These are phyloP conservation scores for Polytrichum formosum DNA, from an alignment of 225 moss, liverwort and hornwort genomes.

Conservation along the genomic window DNA sequence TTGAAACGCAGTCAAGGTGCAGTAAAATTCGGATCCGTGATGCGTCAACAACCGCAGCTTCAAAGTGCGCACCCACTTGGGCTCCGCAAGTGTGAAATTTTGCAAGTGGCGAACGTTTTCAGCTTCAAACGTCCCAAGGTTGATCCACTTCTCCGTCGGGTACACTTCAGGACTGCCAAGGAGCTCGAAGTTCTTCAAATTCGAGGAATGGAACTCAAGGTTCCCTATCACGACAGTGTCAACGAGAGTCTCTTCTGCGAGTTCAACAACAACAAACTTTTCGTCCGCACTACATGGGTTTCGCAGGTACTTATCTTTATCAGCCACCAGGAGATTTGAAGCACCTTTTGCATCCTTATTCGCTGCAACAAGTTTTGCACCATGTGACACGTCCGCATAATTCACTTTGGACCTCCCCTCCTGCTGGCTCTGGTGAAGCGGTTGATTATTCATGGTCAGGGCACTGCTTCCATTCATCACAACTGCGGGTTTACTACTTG, in stretches of 20 bases:
- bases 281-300: constrained; percentile 92
- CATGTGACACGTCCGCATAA: constrained; percentile 73
- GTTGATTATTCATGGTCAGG: background rate
- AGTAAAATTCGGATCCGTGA: constrained; percentile 92
- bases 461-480: too few relatives aligned
- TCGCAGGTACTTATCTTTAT: constrained; percentile 93
- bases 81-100: constrained; percentile 74
- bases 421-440: constrained; percentile 57
- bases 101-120: constrained; percentile 86
- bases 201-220: constrained; percentile 93
- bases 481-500: too few relatives aligned
- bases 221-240: constrained; percentile 79
- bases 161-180: constrained; percentile 76
- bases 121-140: constrained; percentile 81
- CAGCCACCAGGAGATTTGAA: constrained; percentile 70
- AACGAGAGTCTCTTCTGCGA: constrained; percentile 93
- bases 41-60: constrained; percentile 85
- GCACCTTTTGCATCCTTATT: constrained; percentile 97
- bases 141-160: constrained; percentile 83
- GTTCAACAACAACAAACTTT: constrained; percentile 73
- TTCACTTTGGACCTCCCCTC: constrained; percentile 61
- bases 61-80: constrained; percentile 81
- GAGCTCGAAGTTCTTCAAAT: constrained; percentile 83
- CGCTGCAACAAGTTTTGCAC: constrained; percentile 72
- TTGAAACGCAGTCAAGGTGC: constrained; percentile 79